These are phyloP conservation scores for Kodamaea sp. DNA, from an alignment of 1,139 yeast genomes.

Conservation along the genomic window DNA sequence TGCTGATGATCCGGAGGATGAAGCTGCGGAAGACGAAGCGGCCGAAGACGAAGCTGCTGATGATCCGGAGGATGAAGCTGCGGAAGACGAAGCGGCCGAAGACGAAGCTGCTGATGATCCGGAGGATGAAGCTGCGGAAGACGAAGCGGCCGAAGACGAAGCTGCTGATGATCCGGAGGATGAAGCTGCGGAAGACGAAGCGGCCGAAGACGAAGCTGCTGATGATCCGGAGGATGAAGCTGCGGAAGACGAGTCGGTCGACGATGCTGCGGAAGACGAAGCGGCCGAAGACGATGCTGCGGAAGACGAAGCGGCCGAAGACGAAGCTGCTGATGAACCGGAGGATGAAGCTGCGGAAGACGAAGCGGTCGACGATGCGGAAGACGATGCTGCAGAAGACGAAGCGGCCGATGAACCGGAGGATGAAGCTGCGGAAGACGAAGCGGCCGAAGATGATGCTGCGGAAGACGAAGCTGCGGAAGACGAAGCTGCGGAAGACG, in stretches of 20 bases:
- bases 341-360: too few species aligned
- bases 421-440: too few species aligned
- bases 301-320: too few species aligned
- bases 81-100: not conserved
- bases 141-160: not conserved
- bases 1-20: not conserved
- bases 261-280: not conserved
- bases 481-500: not conserved
- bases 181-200: too few species aligned
- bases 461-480: not conserved
- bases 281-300: too few species aligned
- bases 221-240: not conserved
- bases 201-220: slow-evolving; percentile 1
- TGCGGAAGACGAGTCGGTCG: not conserved
- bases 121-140: too few species aligned
- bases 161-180: too few species aligned
- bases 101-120: slow-evolving; percentile 1
- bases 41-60: slow-evolving; percentile 7
- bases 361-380: slow-evolving; percentile 1
- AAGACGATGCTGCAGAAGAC: slow-evolving; percentile 1
- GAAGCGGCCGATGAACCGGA: slow-evolving; percentile 1
- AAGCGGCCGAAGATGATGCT: slow-evolving; percentile 1
- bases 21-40: not conserved
- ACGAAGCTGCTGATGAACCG: too few species aligned
- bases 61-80: slow-evolving; percentile 5